Evolutionary conservation across 2,329 filamentous ascomycete species (phyloP), one percentile per base, ranked within the genome.

Genomic region (Incumbomyces lentus): DNA sequence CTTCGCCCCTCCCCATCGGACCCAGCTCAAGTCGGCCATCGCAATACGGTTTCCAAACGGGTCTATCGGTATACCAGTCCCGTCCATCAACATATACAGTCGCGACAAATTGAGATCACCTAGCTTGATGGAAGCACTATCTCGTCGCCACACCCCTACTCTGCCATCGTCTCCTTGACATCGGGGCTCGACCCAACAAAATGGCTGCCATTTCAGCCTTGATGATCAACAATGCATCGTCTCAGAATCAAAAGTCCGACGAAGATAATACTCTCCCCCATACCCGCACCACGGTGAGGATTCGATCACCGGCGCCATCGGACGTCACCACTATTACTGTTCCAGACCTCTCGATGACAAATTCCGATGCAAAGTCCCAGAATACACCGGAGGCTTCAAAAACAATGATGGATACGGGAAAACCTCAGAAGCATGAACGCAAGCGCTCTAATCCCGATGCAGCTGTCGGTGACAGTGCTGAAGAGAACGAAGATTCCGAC

Each of bases 401-500:
- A 8, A 10, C 19, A 40, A 17, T 6, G 16, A 13, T 12, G 34
- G 35, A 31, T 8, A 32, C 4, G 4, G n/a, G 6, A 12, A 40
- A 30, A 7, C 14, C 18, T 2, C 35, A 32, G 16, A 46, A 32
- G 26, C 11, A 17, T 2, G 19, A 30, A 16, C 43, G 32, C 18
- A 38, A 47, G 82, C 81, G 58, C 88, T 75, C 58, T 12, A 35
- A 22, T 6, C 39, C 49, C 2, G 47, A 49, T 35, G 32, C 42
- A 2, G 55, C 56, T 17, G 38, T 58, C 13, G 52, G 55, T 43
- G 51, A 49, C n/a, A 52, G 52, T 10, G 84, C 86, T 47, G 81
- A 75, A 43, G 84, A 84, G 18, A 74, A 76, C 14, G 72, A 63
- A 18, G 73, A 64, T 29, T 84, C 84, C 11, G 84, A 86, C 50